A percentile compares a stretch with the other conserved stretches of the same genome.
phyloP scores from a whole-genome alignment of 139 green algal genomes.

The Chlorella sp. region DNA sequence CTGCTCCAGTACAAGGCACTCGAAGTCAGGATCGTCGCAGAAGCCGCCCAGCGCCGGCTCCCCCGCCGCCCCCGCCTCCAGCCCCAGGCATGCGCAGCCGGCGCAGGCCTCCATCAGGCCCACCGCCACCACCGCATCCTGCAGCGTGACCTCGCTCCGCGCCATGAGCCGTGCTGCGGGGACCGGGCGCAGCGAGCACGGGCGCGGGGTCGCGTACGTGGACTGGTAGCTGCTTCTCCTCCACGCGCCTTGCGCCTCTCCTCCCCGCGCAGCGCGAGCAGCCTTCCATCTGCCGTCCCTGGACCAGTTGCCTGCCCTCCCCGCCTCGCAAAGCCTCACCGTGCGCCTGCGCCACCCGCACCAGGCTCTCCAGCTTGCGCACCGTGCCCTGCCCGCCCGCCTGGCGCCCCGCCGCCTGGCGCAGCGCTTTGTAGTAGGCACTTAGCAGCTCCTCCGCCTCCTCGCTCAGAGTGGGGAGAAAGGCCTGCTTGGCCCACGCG shows the following conservation, averaged over 20 bases:
- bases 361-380: constrained; percentile 85
- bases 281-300: no score
- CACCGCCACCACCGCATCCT: constrained; percentile 70
- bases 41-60: constrained; percentile 14
- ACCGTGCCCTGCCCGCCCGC: constrained; percentile 66
- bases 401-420: constrained; percentile 46
- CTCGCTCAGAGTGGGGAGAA: constrained; percentile 49
- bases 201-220: no score
- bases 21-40: constrained; percentile 34
- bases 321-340: no score
- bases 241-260: no score
- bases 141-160: constrained; percentile 19
- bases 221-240: no score
- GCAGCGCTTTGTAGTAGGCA: constrained; percentile 76
- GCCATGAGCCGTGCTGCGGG: constrained; percentile 22
- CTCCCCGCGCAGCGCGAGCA: no score
- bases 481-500: constrained; percentile 55
- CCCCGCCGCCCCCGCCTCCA: constrained; percentile 7
- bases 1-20: neutral
- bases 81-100: neutral
- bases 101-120: constrained; percentile 49
- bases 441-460: constrained; percentile 66
- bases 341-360: constrained; percentile 87
- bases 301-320: no score
- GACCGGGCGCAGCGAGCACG: no score